Conservation (phyloP, 108 stramenopile species). For the Nitzschia sp. region DNA sequence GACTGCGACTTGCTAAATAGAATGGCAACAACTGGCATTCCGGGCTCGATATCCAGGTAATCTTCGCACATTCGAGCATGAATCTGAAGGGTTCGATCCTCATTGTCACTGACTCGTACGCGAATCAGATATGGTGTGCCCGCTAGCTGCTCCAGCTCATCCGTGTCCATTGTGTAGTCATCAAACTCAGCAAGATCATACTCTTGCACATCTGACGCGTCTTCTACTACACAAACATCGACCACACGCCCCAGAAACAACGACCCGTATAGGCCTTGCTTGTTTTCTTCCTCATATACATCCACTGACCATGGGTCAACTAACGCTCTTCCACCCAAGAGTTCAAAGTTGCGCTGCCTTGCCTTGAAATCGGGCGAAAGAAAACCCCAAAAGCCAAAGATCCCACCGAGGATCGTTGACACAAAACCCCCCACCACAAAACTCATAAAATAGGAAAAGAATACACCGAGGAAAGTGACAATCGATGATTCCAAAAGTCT, state of each 20-base stretch:
- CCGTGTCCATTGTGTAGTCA: conserved; percentile 66
- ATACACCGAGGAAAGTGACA: conserved; percentile 67
- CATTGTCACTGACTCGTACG: conserved; percentile 44
- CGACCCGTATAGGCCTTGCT: conserved; percentile 72
- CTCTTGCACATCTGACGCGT: conserved; percentile 54
- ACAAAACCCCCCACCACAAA: conserved; percentile 80
- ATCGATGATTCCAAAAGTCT: conserved; percentile 60
- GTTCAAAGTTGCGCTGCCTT: conserved; percentile 79
- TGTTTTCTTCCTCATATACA: conserved; percentile 35
- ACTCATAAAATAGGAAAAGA: conserved; percentile 73
- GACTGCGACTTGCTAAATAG: conserved; percentile 56
- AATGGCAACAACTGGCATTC: conserved; percentile 56
- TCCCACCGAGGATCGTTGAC: conserved; percentile 62
- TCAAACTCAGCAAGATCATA: conserved; percentile 75
- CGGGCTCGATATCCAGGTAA: conserved; percentile 62
- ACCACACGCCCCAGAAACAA: conserved; percentile 59
- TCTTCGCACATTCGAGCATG: conserved; percentile 78
- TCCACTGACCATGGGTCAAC: conserved; percentile 76
- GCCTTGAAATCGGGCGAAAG: conserved; percentile 77
- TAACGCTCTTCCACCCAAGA: conserved; percentile 68
- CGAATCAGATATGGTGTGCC: conserved; percentile 77
- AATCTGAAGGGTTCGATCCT: conserved; percentile 66
- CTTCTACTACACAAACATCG: conserved; percentile 79
- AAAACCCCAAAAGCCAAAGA: conserved; percentile 75
- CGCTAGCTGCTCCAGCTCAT: conserved; percentile 67